These are phyloP conservation scores for Corymbia maculata DNA, from an alignment of 345 rosid species.

Conservation along the genomic window DNA sequence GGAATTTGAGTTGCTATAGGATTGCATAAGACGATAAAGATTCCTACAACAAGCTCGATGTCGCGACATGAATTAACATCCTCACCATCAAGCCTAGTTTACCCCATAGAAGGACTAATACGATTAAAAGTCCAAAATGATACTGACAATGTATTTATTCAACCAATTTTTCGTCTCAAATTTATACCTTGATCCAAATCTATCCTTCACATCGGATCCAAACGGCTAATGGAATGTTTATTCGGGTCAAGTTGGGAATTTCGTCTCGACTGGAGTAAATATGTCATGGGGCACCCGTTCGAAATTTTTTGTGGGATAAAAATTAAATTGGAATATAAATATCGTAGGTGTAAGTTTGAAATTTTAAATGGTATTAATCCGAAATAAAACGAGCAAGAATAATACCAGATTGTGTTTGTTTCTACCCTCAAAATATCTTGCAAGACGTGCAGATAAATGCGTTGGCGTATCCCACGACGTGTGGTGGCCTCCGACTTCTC, in stretches of 20 bases:
- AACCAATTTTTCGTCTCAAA: neutral
- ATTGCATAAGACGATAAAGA: fast-evolving
- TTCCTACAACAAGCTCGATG: neutral
- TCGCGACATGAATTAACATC: neutral
- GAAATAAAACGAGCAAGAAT: neutral
- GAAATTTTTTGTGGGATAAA: neutral
- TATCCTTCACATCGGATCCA: neutral
- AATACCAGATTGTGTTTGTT: neutral
- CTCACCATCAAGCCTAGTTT: neutral
- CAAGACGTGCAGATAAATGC: neutral
- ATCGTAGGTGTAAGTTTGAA: too few species aligned
- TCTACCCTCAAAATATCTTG: neutral
- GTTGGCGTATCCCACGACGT: neutral
- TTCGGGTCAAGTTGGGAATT: neutral
- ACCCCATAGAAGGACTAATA: neutral
- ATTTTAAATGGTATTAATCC: neutral
- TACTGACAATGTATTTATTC: neutral
- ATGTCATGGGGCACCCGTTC: neutral
- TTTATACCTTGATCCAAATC: neutral
- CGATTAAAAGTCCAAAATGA: neutral
- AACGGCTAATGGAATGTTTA: neutral
- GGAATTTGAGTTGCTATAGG: neutral
- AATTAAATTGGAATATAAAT: too few species aligned
- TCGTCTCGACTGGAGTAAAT: neutral
- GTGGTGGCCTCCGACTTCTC: neutral